These are phyloP conservation scores for Erodium trifolium DNA, from an alignment of 441 rosid genomes.

Conservation along the genomic window DNA sequence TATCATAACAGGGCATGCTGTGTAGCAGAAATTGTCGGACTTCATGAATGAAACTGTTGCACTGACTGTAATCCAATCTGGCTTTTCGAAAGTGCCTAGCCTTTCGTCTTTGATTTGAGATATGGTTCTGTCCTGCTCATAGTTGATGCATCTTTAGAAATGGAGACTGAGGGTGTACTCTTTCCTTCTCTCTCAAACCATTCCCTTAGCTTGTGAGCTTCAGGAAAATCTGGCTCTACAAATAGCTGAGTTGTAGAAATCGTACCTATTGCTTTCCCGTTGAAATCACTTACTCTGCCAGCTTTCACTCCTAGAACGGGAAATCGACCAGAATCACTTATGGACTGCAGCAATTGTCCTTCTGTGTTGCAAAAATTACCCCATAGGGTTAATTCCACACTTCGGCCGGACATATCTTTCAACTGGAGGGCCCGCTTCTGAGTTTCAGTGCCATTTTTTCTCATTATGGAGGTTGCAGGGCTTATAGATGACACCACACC, in stretches of 20 bases:
- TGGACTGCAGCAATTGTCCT: slow-evolving; percentile 64
- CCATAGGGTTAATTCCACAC: slow-evolving; percentile 83
- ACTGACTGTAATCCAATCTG: slow-evolving; percentile 75
- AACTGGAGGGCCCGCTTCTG: slow-evolving; percentile 64
- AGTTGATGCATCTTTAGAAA: slow-evolving; percentile 59
- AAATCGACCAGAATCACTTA: slow-evolving; percentile 54
- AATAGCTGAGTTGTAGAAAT: slow-evolving; percentile 71
- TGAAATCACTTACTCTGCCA: slow-evolving; percentile 68
- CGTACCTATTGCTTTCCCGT: slow-evolving; percentile 72
- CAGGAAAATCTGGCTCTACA: slow-evolving; percentile 68
- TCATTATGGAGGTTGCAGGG: slow-evolving; percentile 59
- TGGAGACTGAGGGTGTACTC: slow-evolving; percentile 44
- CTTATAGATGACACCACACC: slow-evolving; percentile 60
- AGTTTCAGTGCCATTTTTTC: slow-evolving; percentile 84
- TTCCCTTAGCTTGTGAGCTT: slow-evolving; percentile 49
- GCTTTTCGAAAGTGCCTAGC: slow-evolving; percentile 84
- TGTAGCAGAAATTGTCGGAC: slow-evolving; percentile 76
- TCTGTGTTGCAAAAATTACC: slow-evolving; percentile 62
- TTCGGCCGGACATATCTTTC: slow-evolving; percentile 77
- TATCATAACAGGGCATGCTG: slow-evolving; percentile 74
- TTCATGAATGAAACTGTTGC: slow-evolving; percentile 59
- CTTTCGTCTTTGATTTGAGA: slow-evolving; percentile 85
- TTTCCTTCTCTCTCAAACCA: slow-evolving; percentile 80
- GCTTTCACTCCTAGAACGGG: slow-evolving; percentile 80
- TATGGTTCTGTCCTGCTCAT: slow-evolving; percentile 49